These are phyloP conservation scores for Gamsiella multidivaricata DNA, from an alignment of 192 early-diverging fungal genomes.

Conservation along the genomic window DNA sequence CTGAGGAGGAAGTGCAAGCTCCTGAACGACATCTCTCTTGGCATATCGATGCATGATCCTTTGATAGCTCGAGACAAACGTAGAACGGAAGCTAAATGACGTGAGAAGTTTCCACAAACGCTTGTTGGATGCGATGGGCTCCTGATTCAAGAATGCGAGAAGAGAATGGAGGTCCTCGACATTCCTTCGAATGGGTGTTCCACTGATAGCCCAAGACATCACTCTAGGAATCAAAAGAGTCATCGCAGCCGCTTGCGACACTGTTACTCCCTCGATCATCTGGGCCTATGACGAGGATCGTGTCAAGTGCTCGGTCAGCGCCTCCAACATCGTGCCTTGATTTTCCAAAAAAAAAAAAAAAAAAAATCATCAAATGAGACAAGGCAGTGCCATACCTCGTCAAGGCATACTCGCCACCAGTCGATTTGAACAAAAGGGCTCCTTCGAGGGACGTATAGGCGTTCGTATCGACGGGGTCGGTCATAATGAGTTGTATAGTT, in stretches of 20 bases:
- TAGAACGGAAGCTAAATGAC: slow-evolving; percentile 20
- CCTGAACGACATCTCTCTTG: slow-evolving; percentile 61
- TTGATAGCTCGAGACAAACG: slow-evolving; percentile 37
- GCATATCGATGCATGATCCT: slow-evolving; percentile 67
- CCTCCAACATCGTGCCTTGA: too few species aligned
- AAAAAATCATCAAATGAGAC: neutral
- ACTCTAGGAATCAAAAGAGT: slow-evolving; percentile 64
- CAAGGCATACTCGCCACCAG: slow-evolving; percentile 73
- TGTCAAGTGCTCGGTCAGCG: too few species aligned
- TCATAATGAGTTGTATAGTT: slow-evolving; percentile 56
- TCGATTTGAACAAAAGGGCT: slow-evolving; percentile 59
- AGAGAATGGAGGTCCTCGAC: slow-evolving; percentile 66
- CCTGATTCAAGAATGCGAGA: slow-evolving; percentile 58
- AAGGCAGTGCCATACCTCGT: slow-evolving; percentile 55
- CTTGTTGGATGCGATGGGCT: slow-evolving; percentile 47
- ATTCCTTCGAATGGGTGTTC: slow-evolving; percentile 62
- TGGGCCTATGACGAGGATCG: too few species aligned
- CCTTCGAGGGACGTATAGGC: slow-evolving; percentile 48
- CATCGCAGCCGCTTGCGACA: slow-evolving; percentile 64
- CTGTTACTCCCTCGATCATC: slow-evolving; percentile 63
- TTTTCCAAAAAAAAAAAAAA: neutral
- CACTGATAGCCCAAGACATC: slow-evolving; percentile 74
- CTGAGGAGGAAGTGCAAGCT: slow-evolving; percentile 69
- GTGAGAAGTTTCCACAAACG: slow-evolving; percentile 24
- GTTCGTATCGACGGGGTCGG: slow-evolving; percentile 53